Percentiles rank a stretch among this genome's conserved stretches.
phyloP scores from a whole-genome alignment of 768 basidiomycete species.

The Fomitopsis pulvina region DNA sequence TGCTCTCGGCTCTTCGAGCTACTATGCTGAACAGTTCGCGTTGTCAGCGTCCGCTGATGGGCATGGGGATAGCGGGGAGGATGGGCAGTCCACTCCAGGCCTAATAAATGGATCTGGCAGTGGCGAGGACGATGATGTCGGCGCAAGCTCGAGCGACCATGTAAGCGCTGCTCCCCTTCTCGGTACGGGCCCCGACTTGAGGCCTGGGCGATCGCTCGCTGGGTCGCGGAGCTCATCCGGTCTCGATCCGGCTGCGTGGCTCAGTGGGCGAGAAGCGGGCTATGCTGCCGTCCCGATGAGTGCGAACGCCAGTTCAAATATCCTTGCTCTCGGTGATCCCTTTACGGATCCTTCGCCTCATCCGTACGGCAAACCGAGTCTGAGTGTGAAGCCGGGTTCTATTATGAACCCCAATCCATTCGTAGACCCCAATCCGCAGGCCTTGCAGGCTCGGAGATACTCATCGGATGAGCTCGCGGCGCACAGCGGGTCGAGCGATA shows the following conservation, averaged over 20 bases:
- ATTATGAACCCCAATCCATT: not conserved
- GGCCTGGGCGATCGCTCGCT: conserved; percentile 7
- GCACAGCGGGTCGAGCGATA: not conserved
- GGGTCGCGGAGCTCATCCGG: conserved; percentile 6
- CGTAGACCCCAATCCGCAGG: not conserved
- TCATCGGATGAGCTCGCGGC: conserved; percentile 8
- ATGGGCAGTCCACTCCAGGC: no score
- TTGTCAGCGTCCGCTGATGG: no score
- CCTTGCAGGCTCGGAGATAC: not conserved
- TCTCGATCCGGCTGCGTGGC: conserved; percentile 13
- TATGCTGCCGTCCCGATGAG: conserved; percentile 5
- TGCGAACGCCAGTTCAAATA: not conserved
- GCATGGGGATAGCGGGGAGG: no score
- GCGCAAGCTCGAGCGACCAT: not conserved
- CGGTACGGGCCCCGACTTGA: not conserved
- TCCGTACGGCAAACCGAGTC: no score
- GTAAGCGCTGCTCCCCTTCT: not conserved
- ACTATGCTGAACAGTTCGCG: no score
- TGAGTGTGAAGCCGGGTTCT: no score
- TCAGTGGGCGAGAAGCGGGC: conserved; percentile 10
- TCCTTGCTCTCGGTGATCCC: not conserved
- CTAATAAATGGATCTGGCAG: no score
- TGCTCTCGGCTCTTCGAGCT: not conserved
- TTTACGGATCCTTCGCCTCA: conserved; percentile 1
- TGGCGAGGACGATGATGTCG: no score